Evolutionary conservation across 371 early-diverging fungal genomes (phyloP), one percentile per base, ranked within the genome.

Genomic region (Thermomucor indicae-seudaticae): DNA sequence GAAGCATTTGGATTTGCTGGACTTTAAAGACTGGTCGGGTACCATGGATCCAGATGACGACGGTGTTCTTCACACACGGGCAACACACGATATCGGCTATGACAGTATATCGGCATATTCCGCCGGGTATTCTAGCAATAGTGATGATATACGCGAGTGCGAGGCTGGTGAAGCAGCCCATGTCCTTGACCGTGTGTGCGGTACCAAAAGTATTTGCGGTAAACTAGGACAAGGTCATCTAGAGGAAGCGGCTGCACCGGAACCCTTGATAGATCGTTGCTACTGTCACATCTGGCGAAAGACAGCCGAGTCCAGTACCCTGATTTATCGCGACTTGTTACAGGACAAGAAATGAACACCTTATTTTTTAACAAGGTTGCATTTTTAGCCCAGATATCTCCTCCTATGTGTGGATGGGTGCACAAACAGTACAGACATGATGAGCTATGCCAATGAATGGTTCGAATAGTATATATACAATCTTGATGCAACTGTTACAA

Each of bases 1-100:
- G 47, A 94, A 95, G 56, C 95, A 94, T 59, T 56, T 89, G 10
- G 95, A 95, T 6, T 57, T 90, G 1, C 50, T 88, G 10, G 70
- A 70, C 10, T 59, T 63, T 17, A 53, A 67, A 7, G 67, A 75
- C n/a, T 72, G 74, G 74, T 48, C 58, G 16, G 35, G 54, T 6
- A 35, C 66, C 32, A 40, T 64, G 61, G 51, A 51, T 31, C 28
- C 23, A 19, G 28, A 49, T 17, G 51, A 55, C 24, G 38, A 55
- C 47, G n/a, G 20, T 44, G 14, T 43, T 14, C 43, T 37, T 47
- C 38, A n/a, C 28, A 28, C 4, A n/a, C n/a, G n/a, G n/a, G n/a
- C n/a, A n/a, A n/a, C n/a, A n/a, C n/a, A n/a, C n/a, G n/a, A n/a
- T n/a, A n/a, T n/a, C n/a, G n/a, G n/a, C n/a, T n/a, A n/a, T n/a